phyloP scores from a whole-genome alignment of 1,139 yeast species.

The Lodderomyces metapsilosis region DNA sequence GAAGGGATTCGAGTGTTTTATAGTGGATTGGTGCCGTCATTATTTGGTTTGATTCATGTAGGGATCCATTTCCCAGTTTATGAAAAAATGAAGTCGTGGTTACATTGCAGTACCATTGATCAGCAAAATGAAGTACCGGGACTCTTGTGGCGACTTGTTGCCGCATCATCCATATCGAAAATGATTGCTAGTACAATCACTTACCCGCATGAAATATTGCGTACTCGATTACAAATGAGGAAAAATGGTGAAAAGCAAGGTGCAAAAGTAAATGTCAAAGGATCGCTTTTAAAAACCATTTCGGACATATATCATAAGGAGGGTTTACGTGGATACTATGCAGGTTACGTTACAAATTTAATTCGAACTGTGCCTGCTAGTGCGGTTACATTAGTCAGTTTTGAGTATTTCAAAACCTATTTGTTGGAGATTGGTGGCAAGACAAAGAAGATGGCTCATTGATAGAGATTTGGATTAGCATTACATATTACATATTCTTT shows the following conservation, averaged over 20 bases:
- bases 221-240: slow-evolving; percentile 84
- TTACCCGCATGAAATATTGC: slow-evolving; percentile 92
- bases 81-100: slow-evolving; percentile 64
- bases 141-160: slow-evolving; percentile 48
- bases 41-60: slow-evolving; percentile 88
- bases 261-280: slow-evolving; percentile 14
- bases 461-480: slow-evolving; percentile 1
- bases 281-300: slow-evolving; percentile 24
- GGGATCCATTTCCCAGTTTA: slow-evolving; percentile 98
- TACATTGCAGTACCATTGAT: slow-evolving; percentile 31
- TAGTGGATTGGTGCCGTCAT: slow-evolving; percentile 86
- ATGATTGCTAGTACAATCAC: slow-evolving; percentile 88
- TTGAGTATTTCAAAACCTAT: slow-evolving; percentile 76
- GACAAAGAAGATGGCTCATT: slow-evolving; percentile 2
- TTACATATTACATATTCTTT: not conserved
- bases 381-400: slow-evolving; percentile 91
- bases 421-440: slow-evolving; percentile 42
- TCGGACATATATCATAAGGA: slow-evolving; percentile 60
- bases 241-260: slow-evolving; percentile 6
- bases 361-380: slow-evolving; percentile 93
- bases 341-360: slow-evolving; percentile 84
- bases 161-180: slow-evolving; percentile 80
- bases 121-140: slow-evolving; percentile 23
- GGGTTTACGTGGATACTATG: slow-evolving; percentile 81
- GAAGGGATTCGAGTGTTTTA: slow-evolving; percentile 88